Evolutionary conservation across 2,329 filamentous ascomycete species (phyloP).

Genomic region (Thelonectria olida): DNA sequence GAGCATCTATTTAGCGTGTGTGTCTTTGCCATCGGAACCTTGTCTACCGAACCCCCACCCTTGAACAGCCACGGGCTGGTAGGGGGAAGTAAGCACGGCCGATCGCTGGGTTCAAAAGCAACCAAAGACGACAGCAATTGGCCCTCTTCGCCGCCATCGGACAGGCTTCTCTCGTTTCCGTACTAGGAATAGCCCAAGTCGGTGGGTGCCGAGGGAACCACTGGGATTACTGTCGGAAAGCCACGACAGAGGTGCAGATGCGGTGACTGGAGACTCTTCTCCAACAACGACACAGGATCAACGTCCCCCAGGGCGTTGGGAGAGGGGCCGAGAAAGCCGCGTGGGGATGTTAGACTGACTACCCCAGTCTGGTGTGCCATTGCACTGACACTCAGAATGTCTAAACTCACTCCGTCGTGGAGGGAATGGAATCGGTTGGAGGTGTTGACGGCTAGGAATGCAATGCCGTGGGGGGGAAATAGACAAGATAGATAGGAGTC

Average conservation of each 20-base stretch:
- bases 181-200: background rate
- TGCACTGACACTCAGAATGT: background rate
- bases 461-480: background rate
- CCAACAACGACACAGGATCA: constrained; percentile 10
- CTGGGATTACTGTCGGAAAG: no score
- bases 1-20: constrained; percentile 8
- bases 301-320: constrained; percentile 1
- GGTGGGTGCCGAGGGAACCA: background rate
- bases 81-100: constrained; percentile 25
- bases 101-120: constrained; percentile 18
- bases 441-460: background rate
- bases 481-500: background rate
- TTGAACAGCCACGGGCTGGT: constrained; percentile 28
- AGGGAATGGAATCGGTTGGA: background rate
- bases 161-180: background rate
- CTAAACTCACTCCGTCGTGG: background rate
- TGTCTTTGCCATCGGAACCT: constrained; percentile 12
- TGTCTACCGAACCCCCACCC: constrained; percentile 28
- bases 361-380: background rate
- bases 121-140: constrained; percentile 13
- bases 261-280: constrained; percentile 7
- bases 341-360: constrained; percentile 8
- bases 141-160: constrained; percentile 3
- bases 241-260: no score
- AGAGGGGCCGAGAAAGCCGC: background rate